Percentiles rank a stretch among this genome's conserved stretches.
These are phyloP conservation scores for Heritiera fomes DNA, from an alignment of 345 rosid species.

Conservation along the genomic window DNA sequence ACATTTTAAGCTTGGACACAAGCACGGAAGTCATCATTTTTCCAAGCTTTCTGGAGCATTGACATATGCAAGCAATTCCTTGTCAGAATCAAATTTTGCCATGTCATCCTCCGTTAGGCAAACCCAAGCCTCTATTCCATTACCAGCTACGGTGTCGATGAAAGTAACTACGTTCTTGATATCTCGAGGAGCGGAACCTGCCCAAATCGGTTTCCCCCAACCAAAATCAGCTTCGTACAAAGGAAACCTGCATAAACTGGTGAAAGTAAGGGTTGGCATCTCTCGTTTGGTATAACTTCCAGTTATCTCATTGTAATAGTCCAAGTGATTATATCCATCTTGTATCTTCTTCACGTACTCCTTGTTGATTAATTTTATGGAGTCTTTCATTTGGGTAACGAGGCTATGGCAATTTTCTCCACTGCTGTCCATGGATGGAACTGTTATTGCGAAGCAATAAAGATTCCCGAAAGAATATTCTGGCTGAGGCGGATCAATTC, in stretches of 20 bases:
- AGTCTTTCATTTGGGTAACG: neutral
- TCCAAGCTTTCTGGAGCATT: neutral
- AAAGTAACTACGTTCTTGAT: neutral
- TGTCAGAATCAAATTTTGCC: neutral
- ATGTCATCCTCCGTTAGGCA: neutral
- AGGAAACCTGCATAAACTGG: conserved; percentile 10
- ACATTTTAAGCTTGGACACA: too few species aligned
- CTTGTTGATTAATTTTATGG: neutral
- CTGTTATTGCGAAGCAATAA: neutral
- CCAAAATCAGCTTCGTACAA: conserved; percentile 17
- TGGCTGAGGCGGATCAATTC: neutral
- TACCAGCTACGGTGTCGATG: neutral
- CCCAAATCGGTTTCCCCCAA: neutral
- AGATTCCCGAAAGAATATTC: neutral
- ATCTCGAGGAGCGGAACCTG: neutral
- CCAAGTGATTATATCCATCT: neutral
- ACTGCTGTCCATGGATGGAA: neutral
- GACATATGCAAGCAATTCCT: neutral
- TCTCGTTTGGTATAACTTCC: neutral
- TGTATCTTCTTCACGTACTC: conserved; percentile 3
- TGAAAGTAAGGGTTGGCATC: neutral
- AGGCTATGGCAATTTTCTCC: neutral
- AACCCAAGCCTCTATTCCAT: conserved; percentile 10
- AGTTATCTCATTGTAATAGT: neutral
- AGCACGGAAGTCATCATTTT: neutral